Percentiles rank a stretch among this genome's conserved stretches.
Evolutionary conservation across 768 basidiomycete genomes (phyloP).

Genomic region (Boletus subparvulus): DNA sequence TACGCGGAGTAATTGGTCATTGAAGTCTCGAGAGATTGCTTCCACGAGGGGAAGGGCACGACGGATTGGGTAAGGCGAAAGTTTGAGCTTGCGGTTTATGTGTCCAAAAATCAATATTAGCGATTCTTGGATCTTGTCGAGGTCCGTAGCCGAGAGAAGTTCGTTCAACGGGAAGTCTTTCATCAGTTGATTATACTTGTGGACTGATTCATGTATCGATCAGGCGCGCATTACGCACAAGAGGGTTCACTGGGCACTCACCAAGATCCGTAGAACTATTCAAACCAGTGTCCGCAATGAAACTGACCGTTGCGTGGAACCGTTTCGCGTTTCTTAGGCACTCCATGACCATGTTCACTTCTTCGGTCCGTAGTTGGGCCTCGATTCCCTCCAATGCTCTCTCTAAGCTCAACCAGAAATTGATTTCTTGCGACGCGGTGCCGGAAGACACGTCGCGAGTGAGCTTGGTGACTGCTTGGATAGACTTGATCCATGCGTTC

Average conservation of each 20-base stretch:
- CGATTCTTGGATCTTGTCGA: conserved; percentile 92
- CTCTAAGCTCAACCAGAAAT: conserved; percentile 97
- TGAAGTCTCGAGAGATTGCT: conserved; percentile 97
- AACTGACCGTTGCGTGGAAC: conserved; percentile 95
- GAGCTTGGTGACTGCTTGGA: conserved; percentile 96
- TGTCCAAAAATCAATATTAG: conserved; percentile 86
- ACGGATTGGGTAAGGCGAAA: conserved; percentile 95
- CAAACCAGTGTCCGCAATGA: conserved; percentile 95
- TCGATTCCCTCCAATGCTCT: conserved; percentile 92
- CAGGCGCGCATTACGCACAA: neutral
- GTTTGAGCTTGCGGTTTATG: conserved; percentile 91
- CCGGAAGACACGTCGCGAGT: conserved; percentile 89
- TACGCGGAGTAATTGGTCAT: conserved; percentile 89
- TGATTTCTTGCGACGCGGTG: conserved; percentile 98
- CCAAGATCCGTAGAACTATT: conserved; percentile 91
- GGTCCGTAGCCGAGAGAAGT: conserved; percentile 92
- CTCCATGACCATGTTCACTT: conserved; percentile 91
- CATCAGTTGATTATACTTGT: conserved; percentile 98
- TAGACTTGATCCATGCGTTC: conserved; percentile 97
- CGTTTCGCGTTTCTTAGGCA: conserved; percentile 94
- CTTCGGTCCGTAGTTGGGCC: conserved; percentile 85
- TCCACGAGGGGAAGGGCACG: conserved; percentile 96
- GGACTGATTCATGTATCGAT: conserved; percentile 52
- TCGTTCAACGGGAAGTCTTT: conserved; percentile 99
- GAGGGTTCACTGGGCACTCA: conserved; percentile 33